Evolutionary conservation across 495 filamentous ascomycete genomes (phyloP).

Genomic region (Trichoderma reesei): DNA sequence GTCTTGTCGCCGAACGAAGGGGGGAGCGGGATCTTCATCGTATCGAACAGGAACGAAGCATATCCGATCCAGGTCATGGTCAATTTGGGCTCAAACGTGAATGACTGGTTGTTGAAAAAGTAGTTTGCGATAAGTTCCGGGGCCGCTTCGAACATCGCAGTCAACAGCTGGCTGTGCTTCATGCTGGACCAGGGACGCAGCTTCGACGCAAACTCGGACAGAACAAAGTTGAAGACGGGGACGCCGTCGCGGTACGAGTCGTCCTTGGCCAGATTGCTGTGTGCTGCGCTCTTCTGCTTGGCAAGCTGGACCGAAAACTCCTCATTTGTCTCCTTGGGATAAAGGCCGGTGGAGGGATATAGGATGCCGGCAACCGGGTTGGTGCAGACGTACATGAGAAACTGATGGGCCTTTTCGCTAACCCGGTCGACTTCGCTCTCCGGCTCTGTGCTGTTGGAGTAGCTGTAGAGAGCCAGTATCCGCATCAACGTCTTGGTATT

Average conservation of each 20-base stretch:
- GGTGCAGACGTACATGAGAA: conserved; percentile 65
- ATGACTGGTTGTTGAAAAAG: conserved; percentile 67
- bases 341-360: conserved; percentile 57
- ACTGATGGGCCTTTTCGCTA: conserved; percentile 53
- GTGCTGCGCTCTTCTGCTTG: conserved; percentile 15
- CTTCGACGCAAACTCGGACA: conserved; percentile 66
- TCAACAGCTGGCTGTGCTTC: conserved; percentile 70
- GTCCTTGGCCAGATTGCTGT: conserved; percentile 51
- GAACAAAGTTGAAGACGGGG: conserved; percentile 62
- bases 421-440: conserved; percentile 31
- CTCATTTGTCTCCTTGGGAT: conserved; percentile 54
- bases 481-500: conserved; percentile 58
- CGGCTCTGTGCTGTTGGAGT: conserved; percentile 28
- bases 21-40: conserved; percentile 64
- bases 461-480: conserved; percentile 63
- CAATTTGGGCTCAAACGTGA: conserved; percentile 82
- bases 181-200: conserved; percentile 75
- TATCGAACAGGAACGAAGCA: conserved; percentile 73
- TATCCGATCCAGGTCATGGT: conserved; percentile 92
- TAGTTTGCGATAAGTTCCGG: conserved; percentile 82
- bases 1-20: conserved; percentile 48
- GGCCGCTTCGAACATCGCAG: conserved; percentile 66
- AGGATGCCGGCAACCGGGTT: conserved; percentile 59
- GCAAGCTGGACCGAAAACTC: conserved; percentile 31
- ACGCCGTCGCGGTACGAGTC: conserved; percentile 53